Percentiles rank a stretch among this genome's conserved stretches.
Conservation (phyloP, 495 filamentous ascomycete genomes). For the Pyrenula aspistea region DNA sequence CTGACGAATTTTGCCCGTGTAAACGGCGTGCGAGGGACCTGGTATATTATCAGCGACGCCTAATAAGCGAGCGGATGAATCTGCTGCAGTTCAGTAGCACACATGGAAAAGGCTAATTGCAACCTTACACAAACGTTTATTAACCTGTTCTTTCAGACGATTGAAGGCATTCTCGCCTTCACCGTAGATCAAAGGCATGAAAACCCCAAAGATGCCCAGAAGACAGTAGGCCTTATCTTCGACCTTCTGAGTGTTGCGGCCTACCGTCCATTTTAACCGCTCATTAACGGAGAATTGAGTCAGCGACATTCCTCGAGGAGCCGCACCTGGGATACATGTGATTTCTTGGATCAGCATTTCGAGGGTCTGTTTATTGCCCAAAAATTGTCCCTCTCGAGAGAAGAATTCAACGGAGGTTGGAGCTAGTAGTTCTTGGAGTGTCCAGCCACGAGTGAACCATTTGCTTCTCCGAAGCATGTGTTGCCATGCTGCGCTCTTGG, state of each 20-base stretch:
- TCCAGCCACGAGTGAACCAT: too few species aligned
- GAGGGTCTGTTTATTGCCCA: conserved; percentile 15
- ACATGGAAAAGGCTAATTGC: too few species aligned
- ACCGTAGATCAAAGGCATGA: conserved; percentile 40
- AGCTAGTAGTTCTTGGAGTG: conserved; percentile 6
- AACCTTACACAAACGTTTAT: too few species aligned
- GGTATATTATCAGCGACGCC: too few species aligned
- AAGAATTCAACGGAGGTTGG: conserved; percentile 12
- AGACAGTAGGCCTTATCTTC: neutral
- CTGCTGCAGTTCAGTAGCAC: too few species aligned
- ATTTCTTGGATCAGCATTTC: conserved; percentile 12
- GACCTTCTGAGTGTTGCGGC: neutral
- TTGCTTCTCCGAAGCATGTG: neutral
- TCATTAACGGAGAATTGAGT: neutral
- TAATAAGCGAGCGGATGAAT: too few species aligned
- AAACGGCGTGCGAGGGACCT: too few species aligned
- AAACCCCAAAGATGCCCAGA: conserved; percentile 24
- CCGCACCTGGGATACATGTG: conserved; percentile 10
- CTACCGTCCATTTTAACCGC: neutral
- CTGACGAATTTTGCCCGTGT: too few species aligned
- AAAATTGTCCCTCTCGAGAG: conserved; percentile 3
- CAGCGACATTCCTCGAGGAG: neutral
- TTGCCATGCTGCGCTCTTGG: neutral
- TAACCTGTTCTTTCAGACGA: neutral
- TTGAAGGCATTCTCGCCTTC: conserved; percentile 26